Evolutionary conservation across 768 basidiomycete species (phyloP).

Genomic region (Mycena crocata): DNA sequence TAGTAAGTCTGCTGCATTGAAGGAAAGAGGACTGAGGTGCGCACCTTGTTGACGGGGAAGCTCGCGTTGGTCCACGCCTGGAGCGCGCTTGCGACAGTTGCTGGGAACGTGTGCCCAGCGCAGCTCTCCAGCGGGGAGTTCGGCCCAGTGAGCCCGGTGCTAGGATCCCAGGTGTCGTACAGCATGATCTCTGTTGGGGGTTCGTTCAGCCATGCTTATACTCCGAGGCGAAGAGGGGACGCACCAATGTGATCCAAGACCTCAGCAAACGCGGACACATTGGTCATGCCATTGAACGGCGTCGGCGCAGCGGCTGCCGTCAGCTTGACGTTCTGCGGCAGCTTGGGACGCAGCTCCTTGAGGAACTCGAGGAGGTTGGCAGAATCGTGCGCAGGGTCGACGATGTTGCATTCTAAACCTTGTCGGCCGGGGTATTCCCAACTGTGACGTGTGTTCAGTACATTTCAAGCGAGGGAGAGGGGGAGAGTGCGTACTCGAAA

Average conservation of each 20-base stretch:
- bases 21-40: not conserved
- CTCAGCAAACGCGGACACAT: constrained; percentile 74
- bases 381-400: constrained; percentile 68
- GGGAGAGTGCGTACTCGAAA: constrained; percentile 59
- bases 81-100: constrained; percentile 82
- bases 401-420: constrained; percentile 79
- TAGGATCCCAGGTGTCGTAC: constrained; percentile 71
- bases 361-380: constrained; percentile 84
- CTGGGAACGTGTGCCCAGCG: constrained; percentile 48
- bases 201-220: not conserved
- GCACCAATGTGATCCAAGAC: constrained; percentile 78
- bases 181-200: constrained; percentile 73
- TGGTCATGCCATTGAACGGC: constrained; percentile 73
- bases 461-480: too few relatives aligned
- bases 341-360: constrained; percentile 65
- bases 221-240: not conserved
- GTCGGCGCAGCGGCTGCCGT: constrained; percentile 71
- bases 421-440: constrained; percentile 86
- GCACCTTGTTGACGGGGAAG: constrained; percentile 66
- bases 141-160: constrained; percentile 72
- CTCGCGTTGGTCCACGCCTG: constrained; percentile 80
- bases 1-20: not conserved
- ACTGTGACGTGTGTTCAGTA: constrained; percentile 49
- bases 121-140: constrained; percentile 92
- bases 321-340: constrained; percentile 60